A percentile compares a stretch with the other conserved stretches of the same genome.
Evolutionary conservation across 306 rosid species (phyloP).

Genomic region (Trifolium fragiferum): DNA sequence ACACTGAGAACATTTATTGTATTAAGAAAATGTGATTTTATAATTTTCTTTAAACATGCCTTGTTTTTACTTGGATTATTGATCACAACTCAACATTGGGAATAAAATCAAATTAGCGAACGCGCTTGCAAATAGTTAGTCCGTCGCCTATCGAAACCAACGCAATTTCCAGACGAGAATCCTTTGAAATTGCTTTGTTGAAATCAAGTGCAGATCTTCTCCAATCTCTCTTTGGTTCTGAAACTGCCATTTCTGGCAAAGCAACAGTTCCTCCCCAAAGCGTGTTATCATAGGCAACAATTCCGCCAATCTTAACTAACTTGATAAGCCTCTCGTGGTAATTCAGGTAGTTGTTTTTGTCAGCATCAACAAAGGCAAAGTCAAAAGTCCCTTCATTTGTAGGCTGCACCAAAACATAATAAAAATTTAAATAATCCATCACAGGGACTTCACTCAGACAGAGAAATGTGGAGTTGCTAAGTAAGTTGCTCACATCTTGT

Average conservation of each 20-base stretch:
- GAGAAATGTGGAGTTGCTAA: neutral
- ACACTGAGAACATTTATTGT: neutral
- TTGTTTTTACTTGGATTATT: neutral
- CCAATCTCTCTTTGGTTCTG: conserved; percentile 28
- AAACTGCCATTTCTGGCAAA: conserved; percentile 44
- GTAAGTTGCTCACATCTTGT: conserved; percentile 45
- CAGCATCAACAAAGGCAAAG: conserved; percentile 65
- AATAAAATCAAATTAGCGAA: neutral
- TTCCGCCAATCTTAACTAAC: conserved; percentile 58
- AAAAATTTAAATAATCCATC: neutral
- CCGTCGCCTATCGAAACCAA: conserved; percentile 61
- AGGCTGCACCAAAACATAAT: conserved; percentile 40
- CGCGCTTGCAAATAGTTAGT: conserved; percentile 56
- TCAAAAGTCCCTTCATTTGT: conserved; percentile 59
- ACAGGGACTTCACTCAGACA: neutral
- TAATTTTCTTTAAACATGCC: neutral
- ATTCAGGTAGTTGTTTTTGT: conserved; percentile 57
- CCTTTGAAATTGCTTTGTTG: conserved; percentile 53
- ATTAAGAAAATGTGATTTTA: neutral
- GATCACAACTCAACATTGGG: neutral
- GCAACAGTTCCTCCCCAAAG: conserved; percentile 65
- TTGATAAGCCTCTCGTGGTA: conserved; percentile 63
- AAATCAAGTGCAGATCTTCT: conserved; percentile 42
- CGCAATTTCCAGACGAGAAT: conserved; percentile 50
- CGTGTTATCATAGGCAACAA: conserved; percentile 62